These are phyloP conservation scores for Bryum argenteum DNA, from an alignment of 225 moss, liverwort and hornwort species.

Conservation along the genomic window DNA sequence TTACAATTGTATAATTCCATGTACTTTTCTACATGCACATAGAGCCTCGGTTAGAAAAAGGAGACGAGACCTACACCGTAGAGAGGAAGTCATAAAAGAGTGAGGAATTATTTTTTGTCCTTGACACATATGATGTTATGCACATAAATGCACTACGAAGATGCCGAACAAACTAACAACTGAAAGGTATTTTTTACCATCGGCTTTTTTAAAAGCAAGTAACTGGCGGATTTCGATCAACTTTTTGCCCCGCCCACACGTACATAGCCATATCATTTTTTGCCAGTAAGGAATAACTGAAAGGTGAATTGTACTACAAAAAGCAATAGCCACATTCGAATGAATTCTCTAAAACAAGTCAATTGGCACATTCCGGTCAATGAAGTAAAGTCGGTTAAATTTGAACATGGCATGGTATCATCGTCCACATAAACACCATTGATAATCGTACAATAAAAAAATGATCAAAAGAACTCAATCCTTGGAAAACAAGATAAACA, in stretches of 20 bases:
- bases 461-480: too few relatives aligned
- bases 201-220: neutral
- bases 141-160: neutral
- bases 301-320: neutral
- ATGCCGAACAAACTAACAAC: neutral
- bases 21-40: too few relatives aligned
- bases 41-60: too few relatives aligned
- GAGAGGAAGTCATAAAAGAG: neutral
- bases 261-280: neutral
- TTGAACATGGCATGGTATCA: too few relatives aligned
- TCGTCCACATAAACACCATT: too few relatives aligned
- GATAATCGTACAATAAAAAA: too few relatives aligned
- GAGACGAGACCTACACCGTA: neutral
- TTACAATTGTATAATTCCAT: too few relatives aligned
- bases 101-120: neutral
- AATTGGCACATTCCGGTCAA: too few relatives aligned
- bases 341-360: too few relatives aligned
- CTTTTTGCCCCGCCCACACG: neutral
- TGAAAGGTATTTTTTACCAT: neutral
- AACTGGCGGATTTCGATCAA: neutral
- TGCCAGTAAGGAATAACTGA: neutral
- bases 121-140: too few relatives aligned
- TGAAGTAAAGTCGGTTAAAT: too few relatives aligned
- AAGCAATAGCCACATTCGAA: neutral
- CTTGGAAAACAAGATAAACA: too few relatives aligned